Conservation (phyloP, 306 rosid species). For the Dalbergia cultrata region DNA sequence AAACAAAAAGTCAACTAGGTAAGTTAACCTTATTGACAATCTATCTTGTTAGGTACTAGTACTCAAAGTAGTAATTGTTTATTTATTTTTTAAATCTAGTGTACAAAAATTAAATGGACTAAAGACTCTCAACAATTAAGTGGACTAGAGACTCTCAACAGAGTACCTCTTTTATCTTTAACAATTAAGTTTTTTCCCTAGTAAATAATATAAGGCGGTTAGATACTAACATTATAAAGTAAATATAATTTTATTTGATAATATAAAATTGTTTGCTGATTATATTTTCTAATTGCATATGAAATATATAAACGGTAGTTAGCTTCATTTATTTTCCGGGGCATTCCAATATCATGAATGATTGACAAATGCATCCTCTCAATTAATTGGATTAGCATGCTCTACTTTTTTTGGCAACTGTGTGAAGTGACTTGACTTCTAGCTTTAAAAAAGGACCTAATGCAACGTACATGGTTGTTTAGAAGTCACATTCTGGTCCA, state of each 20-base stretch:
- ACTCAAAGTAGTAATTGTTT: too few relatives aligned
- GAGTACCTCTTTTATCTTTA: too few relatives aligned
- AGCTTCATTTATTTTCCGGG: background rate
- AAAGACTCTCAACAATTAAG: too few relatives aligned
- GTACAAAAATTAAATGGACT: too few relatives aligned
- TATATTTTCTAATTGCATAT: background rate
- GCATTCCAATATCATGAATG: slow-evolving; percentile 8
- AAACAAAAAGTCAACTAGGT: too few relatives aligned
- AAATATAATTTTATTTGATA: background rate
- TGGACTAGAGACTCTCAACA: too few relatives aligned
- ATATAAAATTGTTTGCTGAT: background rate
- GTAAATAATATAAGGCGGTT: background rate
- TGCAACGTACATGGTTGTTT: slow-evolving; percentile 17
- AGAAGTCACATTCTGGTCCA: slow-evolving; percentile 31
- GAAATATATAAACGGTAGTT: background rate
- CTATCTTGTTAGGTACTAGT: too few relatives aligned
- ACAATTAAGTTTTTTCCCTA: too few relatives aligned
- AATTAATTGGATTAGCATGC: slow-evolving; percentile 13
- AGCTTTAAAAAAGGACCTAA: background rate
- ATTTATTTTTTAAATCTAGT: too few relatives aligned
- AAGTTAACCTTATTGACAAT: too few relatives aligned
- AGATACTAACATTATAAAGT: background rate
- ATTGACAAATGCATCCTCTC: background rate
- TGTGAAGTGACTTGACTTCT: background rate
- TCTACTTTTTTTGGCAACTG: slow-evolving; percentile 20